A percentile compares a stretch with the other conserved stretches of the same genome.
These are phyloP conservation scores for Chrysoporthe austroafricana DNA, from an alignment of 2,329 filamentous ascomycete species.

Conservation along the genomic window DNA sequence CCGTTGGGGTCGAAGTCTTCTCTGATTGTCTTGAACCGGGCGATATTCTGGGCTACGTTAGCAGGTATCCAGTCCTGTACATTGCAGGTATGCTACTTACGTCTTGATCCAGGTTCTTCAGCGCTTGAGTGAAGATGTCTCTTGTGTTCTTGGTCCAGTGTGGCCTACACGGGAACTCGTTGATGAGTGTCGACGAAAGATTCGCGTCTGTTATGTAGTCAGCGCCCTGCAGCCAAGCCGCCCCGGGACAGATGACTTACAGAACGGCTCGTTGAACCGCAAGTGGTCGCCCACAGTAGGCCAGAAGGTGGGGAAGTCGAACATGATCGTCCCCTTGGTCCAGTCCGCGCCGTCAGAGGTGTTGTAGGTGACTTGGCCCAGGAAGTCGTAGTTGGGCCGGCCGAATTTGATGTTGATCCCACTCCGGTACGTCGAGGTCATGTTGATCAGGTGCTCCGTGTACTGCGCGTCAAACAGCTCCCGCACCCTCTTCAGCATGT, in stretches of 20 bases:
- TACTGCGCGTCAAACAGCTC: conserved; percentile 52
- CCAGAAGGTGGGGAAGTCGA: conserved; percentile 55
- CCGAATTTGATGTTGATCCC: conserved; percentile 54
- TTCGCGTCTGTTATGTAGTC: conserved; percentile 41
- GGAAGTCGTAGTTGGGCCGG: conserved; percentile 50
- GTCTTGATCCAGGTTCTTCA: conserved; percentile 52
- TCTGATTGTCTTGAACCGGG: conserved; percentile 52
- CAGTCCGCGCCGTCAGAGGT: conserved; percentile 54
- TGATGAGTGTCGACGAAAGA: conserved; percentile 49
- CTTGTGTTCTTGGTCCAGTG: conserved; percentile 60
- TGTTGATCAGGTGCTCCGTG: conserved; percentile 44
- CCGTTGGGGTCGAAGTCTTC: conserved; percentile 53
- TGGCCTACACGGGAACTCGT: conserved; percentile 55
- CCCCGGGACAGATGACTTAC: conserved; percentile 37
- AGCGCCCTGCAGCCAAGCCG: background rate
- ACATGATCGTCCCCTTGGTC: conserved; percentile 56
- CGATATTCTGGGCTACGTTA: conserved; percentile 40
- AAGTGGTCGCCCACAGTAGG: conserved; percentile 49
- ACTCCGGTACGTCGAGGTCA: conserved; percentile 55
- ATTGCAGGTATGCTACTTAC: conserved; percentile 34
- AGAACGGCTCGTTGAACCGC: conserved; percentile 56
- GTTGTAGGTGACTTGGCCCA: conserved; percentile 53
- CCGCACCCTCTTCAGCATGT: conserved; percentile 52
- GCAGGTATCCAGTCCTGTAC: background rate
- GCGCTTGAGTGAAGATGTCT: conserved; percentile 48